These are phyloP conservation scores for Neopestalotiopsis clavispora DNA, from an alignment of 2,329 filamentous ascomycete species.

Conservation along the genomic window DNA sequence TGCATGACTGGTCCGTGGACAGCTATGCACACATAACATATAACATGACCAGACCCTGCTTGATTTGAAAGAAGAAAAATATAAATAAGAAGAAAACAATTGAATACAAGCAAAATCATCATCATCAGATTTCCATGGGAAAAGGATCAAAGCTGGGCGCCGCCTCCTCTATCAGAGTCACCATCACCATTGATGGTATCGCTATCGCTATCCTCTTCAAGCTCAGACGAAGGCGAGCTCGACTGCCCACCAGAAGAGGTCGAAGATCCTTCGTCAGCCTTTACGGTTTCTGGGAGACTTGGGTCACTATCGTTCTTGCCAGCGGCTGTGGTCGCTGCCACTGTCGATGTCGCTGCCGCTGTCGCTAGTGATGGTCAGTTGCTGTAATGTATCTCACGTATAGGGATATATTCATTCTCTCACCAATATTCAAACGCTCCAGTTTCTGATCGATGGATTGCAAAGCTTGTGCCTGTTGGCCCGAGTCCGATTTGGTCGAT, in stretches of 20 bases:
- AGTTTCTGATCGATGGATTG: not conserved
- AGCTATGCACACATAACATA: too few species aligned
- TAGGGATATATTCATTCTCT: not conserved
- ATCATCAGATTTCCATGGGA: not conserved
- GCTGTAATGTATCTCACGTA: not conserved
- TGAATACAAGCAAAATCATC: not conserved
- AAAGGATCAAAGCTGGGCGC: not conserved
- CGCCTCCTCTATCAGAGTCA: not conserved
- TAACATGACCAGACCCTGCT: too few species aligned
- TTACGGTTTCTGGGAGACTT: not conserved
- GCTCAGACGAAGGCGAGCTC: not conserved
- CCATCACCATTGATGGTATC: not conserved
- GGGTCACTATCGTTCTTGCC: not conserved
- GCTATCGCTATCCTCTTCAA: not conserved
- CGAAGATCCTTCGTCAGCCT: not conserved
- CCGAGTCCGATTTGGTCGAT: not conserved
- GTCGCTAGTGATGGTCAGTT: not conserved
- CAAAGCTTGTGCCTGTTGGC: not conserved
- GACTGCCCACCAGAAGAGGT: not conserved
- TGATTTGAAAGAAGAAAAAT: too few species aligned
- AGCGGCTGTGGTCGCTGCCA: not conserved
- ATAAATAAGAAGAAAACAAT: too few species aligned
- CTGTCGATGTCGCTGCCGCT: not conserved
- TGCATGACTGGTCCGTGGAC: too few species aligned
- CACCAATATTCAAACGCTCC: not conserved